Evolutionary conservation across 1,284 basidiomycete species (phyloP).

Genomic region (Volvariella surrecta): DNA sequence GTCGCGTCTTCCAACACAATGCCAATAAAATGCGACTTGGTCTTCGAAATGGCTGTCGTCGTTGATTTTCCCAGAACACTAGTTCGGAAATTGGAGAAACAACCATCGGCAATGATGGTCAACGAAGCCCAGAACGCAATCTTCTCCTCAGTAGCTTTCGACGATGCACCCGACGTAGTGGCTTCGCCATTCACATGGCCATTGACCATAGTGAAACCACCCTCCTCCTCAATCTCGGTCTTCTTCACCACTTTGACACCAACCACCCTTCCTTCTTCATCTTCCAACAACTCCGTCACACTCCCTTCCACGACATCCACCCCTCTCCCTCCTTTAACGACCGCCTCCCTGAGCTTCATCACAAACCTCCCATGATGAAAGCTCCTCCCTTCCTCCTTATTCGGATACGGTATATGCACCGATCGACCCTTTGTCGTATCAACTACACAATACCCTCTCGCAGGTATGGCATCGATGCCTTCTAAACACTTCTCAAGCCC

Average conservation of each 20-base stretch:
- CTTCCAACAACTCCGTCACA: slow-evolving; percentile 57
- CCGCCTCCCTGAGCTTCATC: slow-evolving; percentile 63
- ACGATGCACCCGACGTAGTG: not conserved
- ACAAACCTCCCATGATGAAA: slow-evolving; percentile 98
- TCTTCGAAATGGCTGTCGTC: slow-evolving; percentile 31
- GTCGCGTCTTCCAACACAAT: slow-evolving; percentile 68
- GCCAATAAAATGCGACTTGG: slow-evolving; percentile 78
- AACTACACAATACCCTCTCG: slow-evolving; percentile 85
- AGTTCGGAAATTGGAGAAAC: slow-evolving; percentile 79
- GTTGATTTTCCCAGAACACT: slow-evolving; percentile 40
- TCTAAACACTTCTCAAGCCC: slow-evolving; percentile 75
- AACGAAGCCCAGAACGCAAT: slow-evolving; percentile 64
- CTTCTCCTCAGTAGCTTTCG: slow-evolving; percentile 23
- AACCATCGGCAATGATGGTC: slow-evolving; percentile 90
- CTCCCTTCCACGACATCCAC: slow-evolving; percentile 81
- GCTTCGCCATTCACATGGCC: slow-evolving; percentile 8
- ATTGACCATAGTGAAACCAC: slow-evolving; percentile 10
- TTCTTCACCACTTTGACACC: slow-evolving; percentile 31
- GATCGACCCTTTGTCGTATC: slow-evolving; percentile 41
- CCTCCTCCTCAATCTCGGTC: slow-evolving; percentile 7
- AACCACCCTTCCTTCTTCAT: slow-evolving; percentile 21
- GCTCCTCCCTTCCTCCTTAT: slow-evolving; percentile 60
- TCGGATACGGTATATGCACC: slow-evolving; percentile 87
- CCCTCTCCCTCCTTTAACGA: slow-evolving; percentile 44
- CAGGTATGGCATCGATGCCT: slow-evolving; percentile 82